A percentile compares a stretch with the other conserved stretches of the same genome.
Conservation (phyloP, 2,329 filamentous ascomycete genomes). For the Claviceps cyperi region DNA sequence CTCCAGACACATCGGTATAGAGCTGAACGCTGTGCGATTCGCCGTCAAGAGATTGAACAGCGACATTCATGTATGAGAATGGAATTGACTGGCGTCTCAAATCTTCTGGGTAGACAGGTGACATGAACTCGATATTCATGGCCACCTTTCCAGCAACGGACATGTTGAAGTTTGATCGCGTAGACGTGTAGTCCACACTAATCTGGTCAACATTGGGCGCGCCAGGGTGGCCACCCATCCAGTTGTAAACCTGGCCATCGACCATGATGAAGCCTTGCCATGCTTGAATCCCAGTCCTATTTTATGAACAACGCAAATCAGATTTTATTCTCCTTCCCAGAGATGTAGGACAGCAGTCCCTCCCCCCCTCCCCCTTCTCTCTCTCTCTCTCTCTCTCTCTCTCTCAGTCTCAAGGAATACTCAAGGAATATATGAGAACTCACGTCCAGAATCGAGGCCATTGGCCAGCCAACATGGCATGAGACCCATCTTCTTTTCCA, state of each 20-base stretch:
- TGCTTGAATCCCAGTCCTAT: conserved; percentile 37
- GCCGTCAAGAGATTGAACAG: conserved; percentile 48
- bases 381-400: too few relatives aligned
- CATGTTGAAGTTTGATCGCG: conserved; percentile 55
- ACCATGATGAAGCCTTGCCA: conserved; percentile 60
- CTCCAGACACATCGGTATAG: conserved; percentile 53
- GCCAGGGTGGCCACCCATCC: conserved; percentile 47
- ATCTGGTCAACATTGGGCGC: conserved; percentile 42
- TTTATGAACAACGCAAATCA: background rate
- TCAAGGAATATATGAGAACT: conserved; percentile 14
- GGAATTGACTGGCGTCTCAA: conserved; percentile 51
- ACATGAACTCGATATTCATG: conserved; percentile 56
- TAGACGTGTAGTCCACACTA: conserved; percentile 56
- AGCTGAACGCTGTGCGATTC: conserved; percentile 48
- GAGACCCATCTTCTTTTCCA: conserved; percentile 45
- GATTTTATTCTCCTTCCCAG: background rate
- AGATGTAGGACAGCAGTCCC: background rate
- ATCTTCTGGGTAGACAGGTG: conserved; percentile 53
- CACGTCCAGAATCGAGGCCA: conserved; percentile 59
- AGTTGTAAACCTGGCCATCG: conserved; percentile 48
- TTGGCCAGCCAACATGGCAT: conserved; percentile 51
- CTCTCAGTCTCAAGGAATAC: too few relatives aligned
- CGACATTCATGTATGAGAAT: conserved; percentile 56
- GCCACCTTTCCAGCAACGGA: conserved; percentile 44
- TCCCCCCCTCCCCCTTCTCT: too few relatives aligned